A percentile compares a stretch with the other conserved stretches of the same genome.
Conservation (phyloP, 169 alveolate species). For the Eimeria necatrix region DNA sequence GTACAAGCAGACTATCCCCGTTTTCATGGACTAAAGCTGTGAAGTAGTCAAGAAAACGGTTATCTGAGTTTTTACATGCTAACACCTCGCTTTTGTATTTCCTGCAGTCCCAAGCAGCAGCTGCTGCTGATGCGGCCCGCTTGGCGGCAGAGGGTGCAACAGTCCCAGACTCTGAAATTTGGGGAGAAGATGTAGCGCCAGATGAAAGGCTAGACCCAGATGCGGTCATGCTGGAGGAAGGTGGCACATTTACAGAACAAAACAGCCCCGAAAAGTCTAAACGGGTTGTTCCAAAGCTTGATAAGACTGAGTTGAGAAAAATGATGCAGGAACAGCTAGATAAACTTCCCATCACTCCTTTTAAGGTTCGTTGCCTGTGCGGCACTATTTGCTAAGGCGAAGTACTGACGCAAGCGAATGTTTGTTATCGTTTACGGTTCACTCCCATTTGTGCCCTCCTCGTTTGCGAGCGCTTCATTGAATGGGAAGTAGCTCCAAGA, state of each 20-base stretch:
- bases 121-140: constrained; percentile 71
- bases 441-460: too few relatives aligned
- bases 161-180: constrained; percentile 70
- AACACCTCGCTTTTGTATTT: background rate
- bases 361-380: constrained; percentile 35
- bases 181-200: constrained; percentile 73
- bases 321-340: constrained; percentile 72
- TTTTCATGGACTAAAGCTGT: too few relatives aligned
- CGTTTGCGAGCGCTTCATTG: too few relatives aligned
- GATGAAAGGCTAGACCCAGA: constrained; percentile 74
- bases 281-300: constrained; percentile 58
- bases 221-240: constrained; percentile 46
- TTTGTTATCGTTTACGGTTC: too few relatives aligned
- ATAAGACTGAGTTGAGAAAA: constrained; percentile 63
- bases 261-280: background rate
- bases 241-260: background rate
- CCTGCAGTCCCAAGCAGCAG: constrained; percentile 66
- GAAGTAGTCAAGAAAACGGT: background rate
- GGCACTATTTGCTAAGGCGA: background rate
- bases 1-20: too few relatives aligned
- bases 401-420: background rate
- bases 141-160: constrained; percentile 71
- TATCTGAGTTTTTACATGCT: background rate
- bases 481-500: too few relatives aligned
- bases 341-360: constrained; percentile 71